Conservation (phyloP, 1,139 yeast genomes). For the Suhomyces panamericanus region DNA sequence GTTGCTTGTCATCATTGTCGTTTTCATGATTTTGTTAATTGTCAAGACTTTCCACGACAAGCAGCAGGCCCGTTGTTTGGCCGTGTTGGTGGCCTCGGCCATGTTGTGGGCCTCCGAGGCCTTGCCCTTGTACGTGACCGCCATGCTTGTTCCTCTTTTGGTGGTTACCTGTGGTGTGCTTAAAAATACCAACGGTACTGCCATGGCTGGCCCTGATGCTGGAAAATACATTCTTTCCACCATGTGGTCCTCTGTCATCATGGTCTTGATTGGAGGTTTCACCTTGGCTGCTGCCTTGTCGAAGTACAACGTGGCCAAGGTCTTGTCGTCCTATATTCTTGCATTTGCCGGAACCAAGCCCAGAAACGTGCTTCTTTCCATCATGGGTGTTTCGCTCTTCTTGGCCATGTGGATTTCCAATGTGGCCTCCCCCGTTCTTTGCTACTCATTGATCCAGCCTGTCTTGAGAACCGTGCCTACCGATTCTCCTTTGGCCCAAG, state of each 20-base stretch:
- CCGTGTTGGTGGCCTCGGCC: slow-evolving; percentile 76
- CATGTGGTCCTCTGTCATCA: slow-evolving; percentile 95
- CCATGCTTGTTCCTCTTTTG: slow-evolving; percentile 76
- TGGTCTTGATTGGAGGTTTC: slow-evolving; percentile 88
- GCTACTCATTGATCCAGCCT: slow-evolving; percentile 89
- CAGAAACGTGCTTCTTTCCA: slow-evolving; percentile 66
- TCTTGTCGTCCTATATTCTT: slow-evolving; percentile 76
- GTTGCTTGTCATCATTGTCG: slow-evolving; percentile 41
- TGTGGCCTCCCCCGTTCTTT: slow-evolving; percentile 93
- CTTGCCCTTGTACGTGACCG: slow-evolving; percentile 82
- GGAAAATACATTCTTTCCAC: slow-evolving; percentile 74
- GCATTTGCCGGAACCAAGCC: slow-evolving; percentile 88
- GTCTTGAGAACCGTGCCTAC: slow-evolving; percentile 79
- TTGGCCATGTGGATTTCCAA: slow-evolving; percentile 95
- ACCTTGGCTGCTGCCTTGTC: slow-evolving; percentile 92
- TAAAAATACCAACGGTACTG: slow-evolving; percentile 51
- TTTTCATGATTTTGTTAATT: slow-evolving; percentile 50
- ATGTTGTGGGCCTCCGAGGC: slow-evolving; percentile 94
- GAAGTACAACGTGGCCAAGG: slow-evolving; percentile 84
- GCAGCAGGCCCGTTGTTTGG: slow-evolving; percentile 75
- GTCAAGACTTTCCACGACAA: slow-evolving; percentile 64
- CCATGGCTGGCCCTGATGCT: slow-evolving; percentile 64
- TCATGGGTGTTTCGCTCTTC: slow-evolving; percentile 82
- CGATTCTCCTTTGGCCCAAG: slow-evolving; percentile 74
- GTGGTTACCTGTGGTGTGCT: slow-evolving; percentile 73